Evolutionary conservation across 2,329 filamentous ascomycete species (phyloP).

Genomic region (Nemania bipapillata): DNA sequence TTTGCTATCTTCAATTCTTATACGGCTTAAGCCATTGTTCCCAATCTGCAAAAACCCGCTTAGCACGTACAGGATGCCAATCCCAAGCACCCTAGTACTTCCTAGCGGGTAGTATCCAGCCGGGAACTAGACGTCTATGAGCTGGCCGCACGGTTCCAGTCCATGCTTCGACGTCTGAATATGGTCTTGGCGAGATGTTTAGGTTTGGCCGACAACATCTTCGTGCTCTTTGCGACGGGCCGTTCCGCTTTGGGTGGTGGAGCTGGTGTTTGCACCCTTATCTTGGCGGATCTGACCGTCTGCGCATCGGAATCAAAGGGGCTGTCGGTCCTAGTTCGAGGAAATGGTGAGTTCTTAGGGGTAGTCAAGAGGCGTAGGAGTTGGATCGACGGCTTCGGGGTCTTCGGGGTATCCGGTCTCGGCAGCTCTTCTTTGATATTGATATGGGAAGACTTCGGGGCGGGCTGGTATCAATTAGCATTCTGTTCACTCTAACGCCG

Average conservation of each 20-base stretch:
- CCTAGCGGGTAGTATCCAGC: not conserved
- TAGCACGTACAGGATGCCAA: not conserved
- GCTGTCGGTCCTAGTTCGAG: conserved; percentile 20
- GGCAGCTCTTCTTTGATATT: conserved; percentile 11
- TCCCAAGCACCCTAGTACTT: not conserved
- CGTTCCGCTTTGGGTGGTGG: not conserved
- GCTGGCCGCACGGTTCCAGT: not conserved
- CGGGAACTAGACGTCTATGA: not conserved
- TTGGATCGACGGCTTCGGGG: conserved; percentile 30
- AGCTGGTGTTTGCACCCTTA: conserved; percentile 4
- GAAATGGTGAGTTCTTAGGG: conserved; percentile 26
- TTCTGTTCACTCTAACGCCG: not conserved
- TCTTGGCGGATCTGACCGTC: conserved; percentile 3
- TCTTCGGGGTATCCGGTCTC: conserved; percentile 27
- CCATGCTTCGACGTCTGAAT: not conserved
- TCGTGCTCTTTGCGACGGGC: not conserved
- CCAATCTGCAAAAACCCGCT: conserved; percentile 9
- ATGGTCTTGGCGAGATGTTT: not conserved
- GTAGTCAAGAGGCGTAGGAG: conserved; percentile 17
- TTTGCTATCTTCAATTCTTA: not conserved
- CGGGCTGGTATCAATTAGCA: conserved; percentile 24
- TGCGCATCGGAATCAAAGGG: conserved; percentile 19
- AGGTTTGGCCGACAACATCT: not conserved
- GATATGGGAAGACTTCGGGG: conserved; percentile 9
- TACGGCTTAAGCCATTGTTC: not conserved